Evolutionary conservation across 495 filamentous ascomycete genomes (phyloP), one percentile per base, ranked within the genome.

Genomic region (Neohortaea acidophila): DNA sequence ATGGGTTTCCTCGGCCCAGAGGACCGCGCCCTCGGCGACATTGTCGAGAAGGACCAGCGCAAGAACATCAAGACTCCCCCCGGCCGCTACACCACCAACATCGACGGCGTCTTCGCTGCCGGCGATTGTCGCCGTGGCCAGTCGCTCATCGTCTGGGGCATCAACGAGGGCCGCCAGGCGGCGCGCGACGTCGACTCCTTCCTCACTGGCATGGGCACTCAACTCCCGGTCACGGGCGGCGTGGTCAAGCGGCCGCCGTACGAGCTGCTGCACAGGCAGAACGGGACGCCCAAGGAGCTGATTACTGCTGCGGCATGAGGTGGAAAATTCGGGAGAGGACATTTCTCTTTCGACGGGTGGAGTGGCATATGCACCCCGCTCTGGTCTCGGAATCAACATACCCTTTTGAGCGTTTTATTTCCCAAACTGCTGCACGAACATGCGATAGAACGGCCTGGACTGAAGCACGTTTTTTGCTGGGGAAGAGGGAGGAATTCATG

Each of bases 1-100:
- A 97, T 97, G 89, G 89, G 89, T 49, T 97, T 97, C 78, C 66
- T 97, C 41, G 89, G 89, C 12, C 89, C 89, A 2, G 89, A 99
- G 64, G 85, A 81, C 37, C 78, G 84, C 39, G 72, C 93, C 13
- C 65, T 99, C 15, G 85, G 82, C 18, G 78, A 79, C 25, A 71
- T 79, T 11, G 79, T 99, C 36, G 86, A 96, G 64, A 84, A 82
- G 58, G 89, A 99, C 59, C 68, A 72, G 21, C 75, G 91, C 42
- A 94, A 93, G 76, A 99, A 96, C 54, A 78, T 99, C 61, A 96
- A 99, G 77, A 96, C 89, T 14, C 70, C 84, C 11, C 72, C 81
- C 41, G 91, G 89, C 23, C 72, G 83, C 41, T 99, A 96, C 53
- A 70, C 67, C 43, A 94, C 91, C 46, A 94, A 85, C 49, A 59